These are phyloP conservation scores for Pedinophyceae sp. DNA, from an alignment of 139 green algal species.

Conservation along the genomic window DNA sequence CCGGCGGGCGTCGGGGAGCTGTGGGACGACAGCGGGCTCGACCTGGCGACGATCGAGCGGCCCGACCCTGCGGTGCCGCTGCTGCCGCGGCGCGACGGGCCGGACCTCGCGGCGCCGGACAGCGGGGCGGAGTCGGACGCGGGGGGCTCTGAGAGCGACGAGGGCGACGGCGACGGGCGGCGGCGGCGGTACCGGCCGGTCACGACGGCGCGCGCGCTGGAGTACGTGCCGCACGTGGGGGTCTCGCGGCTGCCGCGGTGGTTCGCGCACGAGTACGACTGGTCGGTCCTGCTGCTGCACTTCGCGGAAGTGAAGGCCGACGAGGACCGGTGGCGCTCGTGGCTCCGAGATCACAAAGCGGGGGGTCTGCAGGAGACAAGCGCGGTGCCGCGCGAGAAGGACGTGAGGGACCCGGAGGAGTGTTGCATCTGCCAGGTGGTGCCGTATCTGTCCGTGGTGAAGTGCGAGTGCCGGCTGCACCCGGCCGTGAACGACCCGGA, in stretches of 20 bases:
- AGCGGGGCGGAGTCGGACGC: not conserved
- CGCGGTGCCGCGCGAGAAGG: not conserved
- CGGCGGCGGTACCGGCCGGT: not conserved
- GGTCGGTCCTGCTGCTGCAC: not conserved
- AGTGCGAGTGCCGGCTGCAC: not conserved
- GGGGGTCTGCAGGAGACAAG: not conserved
- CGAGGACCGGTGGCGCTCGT: not conserved
- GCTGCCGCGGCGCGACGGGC: not conserved
- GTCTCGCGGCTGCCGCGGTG: not conserved
- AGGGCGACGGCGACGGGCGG: not conserved
- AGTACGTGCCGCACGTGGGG: not conserved
- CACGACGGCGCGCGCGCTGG: not conserved
- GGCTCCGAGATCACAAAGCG: not conserved
- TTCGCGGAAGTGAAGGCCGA: not conserved
- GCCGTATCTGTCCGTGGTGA: not conserved
- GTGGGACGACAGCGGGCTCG: not conserved
- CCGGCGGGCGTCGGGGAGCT: not conserved
- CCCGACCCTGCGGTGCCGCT: not conserved
- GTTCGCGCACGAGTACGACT: not conserved
- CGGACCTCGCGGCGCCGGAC: not conserved
- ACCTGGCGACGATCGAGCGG: not conserved
- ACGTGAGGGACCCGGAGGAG: not conserved
- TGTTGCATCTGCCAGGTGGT: not conserved
- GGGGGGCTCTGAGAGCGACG: too few relatives aligned
- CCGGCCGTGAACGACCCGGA: too few relatives aligned